A percentile compares a stretch with the other conserved stretches of the same genome.
Conservation (phyloP, 768 basidiomycete species). For the Xanthoconium stramineum region DNA sequence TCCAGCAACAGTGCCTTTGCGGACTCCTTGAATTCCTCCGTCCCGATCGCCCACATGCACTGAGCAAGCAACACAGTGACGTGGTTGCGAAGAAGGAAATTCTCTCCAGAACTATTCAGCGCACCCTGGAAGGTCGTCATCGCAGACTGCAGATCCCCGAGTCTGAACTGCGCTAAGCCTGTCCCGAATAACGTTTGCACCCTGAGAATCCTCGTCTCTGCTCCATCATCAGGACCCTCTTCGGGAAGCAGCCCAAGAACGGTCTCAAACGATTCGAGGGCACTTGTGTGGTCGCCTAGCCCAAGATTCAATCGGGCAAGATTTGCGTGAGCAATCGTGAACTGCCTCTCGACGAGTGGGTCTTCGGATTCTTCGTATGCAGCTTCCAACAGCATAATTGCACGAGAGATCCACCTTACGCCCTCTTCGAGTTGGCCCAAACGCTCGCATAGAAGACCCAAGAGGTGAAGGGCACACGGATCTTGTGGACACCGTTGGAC, state of each 20-base stretch:
- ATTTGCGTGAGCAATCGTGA: slow-evolving; percentile 77
- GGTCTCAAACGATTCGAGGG: slow-evolving; percentile 68
- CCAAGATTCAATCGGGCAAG: slow-evolving; percentile 76
- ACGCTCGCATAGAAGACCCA: slow-evolving; percentile 81
- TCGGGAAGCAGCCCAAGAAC: slow-evolving; percentile 66
- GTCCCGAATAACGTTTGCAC: slow-evolving; percentile 67
- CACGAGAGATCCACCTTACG: slow-evolving; percentile 50
- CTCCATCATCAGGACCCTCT: slow-evolving; percentile 34
- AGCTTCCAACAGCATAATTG: slow-evolving; percentile 75
- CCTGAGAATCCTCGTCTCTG: slow-evolving; percentile 41
- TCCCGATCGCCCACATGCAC: slow-evolving; percentile 78
- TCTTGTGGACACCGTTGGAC: slow-evolving; percentile 64
- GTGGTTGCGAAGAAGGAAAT: slow-evolving; percentile 56
- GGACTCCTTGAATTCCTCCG: slow-evolving; percentile 69
- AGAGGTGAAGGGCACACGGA: slow-evolving; percentile 75
- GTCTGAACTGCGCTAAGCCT: slow-evolving; percentile 69
- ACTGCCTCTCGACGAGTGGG: slow-evolving; percentile 69
- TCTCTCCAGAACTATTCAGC: slow-evolving; percentile 49
- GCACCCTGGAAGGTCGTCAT: slow-evolving; percentile 67
- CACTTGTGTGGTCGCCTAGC: slow-evolving; percentile 51
- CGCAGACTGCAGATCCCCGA: slow-evolving; percentile 59
- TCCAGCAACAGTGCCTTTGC: slow-evolving; percentile 80
- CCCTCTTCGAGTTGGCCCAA: slow-evolving; percentile 69
- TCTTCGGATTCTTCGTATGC: slow-evolving; percentile 89
- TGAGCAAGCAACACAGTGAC: slow-evolving; percentile 78